Evolutionary conservation across 2,329 filamentous ascomycete species (phyloP), one percentile per base, ranked within the genome.

Genomic region (Huntiella abstrusa): DNA sequence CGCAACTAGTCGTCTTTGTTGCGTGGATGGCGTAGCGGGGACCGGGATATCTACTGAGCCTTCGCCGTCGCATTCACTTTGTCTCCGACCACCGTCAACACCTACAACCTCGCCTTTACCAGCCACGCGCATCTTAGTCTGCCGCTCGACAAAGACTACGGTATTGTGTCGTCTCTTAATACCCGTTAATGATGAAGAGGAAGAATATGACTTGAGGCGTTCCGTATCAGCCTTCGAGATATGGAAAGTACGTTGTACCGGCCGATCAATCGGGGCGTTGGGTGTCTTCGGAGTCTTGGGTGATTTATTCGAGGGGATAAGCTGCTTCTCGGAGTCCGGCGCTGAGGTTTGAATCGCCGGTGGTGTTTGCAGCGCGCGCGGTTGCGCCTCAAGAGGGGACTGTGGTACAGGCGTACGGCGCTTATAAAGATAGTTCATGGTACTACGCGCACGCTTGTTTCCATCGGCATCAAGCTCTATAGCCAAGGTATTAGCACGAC

Each of bases 61-160:
- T 13, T 48, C 41, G 7, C 35, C 36, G 16, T 34, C 41, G 4
- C 33, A 17, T 15, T 28, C 35, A 17, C 22, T 42, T 12, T 45
- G 38, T 5, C 17, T 45, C 5, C 32, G 41, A 36, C 34, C 34
- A 36, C 44, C 28, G 15, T 16, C 15, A 15, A 42, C 28, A 13
- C 37, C 41, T 6, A 28, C 22, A 33, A 33, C n/a, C 15, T 34
- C 12, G 11, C 35, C 36, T 28, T 35, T n/a, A 5, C 19, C 37
- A n/a, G 41, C 36, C 12, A 48, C 48, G 5, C 51, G 49, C 16
- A 55, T 60, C 55, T 55, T 66, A 42, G 63, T 62, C 41, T 62
- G 66, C 8, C 69, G 66, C 56, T 77, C 73, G 3, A 76, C 64
- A 49, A 77, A 77, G 2, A 75, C 59, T 5, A 71, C 64, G n/a